These are phyloP conservation scores for Cercophora samala DNA, from an alignment of 495 filamentous ascomycete genomes.

Conservation along the genomic window DNA sequence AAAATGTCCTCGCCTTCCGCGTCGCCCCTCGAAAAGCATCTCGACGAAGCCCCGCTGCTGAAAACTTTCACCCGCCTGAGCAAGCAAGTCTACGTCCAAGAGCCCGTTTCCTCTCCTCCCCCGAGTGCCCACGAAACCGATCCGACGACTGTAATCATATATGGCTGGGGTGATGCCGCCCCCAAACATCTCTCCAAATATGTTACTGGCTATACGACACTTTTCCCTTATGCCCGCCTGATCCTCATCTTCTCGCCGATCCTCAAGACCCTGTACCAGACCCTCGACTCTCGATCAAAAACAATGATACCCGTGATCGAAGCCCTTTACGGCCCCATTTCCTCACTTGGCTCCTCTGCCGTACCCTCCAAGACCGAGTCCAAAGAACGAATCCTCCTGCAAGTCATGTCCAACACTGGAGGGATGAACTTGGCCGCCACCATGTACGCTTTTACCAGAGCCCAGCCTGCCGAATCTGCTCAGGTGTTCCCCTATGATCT, in stretches of 20 bases:
- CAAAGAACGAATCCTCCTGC: slow-evolving; percentile 36
- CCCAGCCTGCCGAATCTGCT: slow-evolving; percentile 22
- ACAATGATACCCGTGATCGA: slow-evolving; percentile 52
- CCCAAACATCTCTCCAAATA: slow-evolving; percentile 56
- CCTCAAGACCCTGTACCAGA: slow-evolving; percentile 42
- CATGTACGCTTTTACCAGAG: slow-evolving; percentile 43
- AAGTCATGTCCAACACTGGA: slow-evolving; percentile 53
- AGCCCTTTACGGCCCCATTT: slow-evolving; percentile 33
- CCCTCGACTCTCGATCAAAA: slow-evolving; percentile 40
- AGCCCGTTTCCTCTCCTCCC: slow-evolving; percentile 15
- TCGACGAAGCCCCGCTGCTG: slow-evolving; percentile 11
- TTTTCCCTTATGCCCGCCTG: slow-evolving; percentile 46
- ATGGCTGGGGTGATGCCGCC: slow-evolving; percentile 54
- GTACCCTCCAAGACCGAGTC: neutral
- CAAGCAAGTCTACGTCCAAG: slow-evolving; percentile 38
- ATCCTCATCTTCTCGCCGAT: slow-evolving; percentile 50
- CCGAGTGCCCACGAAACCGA: slow-evolving; percentile 21
- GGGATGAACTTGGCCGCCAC: slow-evolving; percentile 50
- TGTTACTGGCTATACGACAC: slow-evolving; percentile 48
- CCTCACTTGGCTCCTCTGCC: neutral
- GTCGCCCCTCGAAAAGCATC: neutral
- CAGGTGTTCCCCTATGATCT: slow-evolving; percentile 42
- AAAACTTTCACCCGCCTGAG: slow-evolving; percentile 39
- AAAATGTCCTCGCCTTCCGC: neutral
- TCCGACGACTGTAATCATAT: slow-evolving; percentile 44